Base-by-base conservation (phyloP, 441 rosid genomes). In the Populus hybrid region DNA sequence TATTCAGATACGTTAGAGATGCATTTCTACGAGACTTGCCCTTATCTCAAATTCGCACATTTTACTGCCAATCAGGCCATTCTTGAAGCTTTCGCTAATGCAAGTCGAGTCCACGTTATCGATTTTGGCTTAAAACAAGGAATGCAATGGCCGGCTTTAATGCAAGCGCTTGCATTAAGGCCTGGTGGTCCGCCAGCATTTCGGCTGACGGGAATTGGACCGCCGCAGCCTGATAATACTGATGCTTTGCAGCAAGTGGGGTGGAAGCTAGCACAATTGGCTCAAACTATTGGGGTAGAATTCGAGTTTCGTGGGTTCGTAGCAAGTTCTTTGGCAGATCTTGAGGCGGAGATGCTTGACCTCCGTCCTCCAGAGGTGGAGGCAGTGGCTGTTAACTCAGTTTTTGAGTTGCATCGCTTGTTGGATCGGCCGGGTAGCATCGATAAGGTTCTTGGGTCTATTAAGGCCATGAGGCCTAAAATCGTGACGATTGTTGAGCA, bases 141-240 rank as follows among this genome's bases (percentile, higher is more conserved):
- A 7, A 88, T 92, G 86, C 98, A 93, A 69, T 93, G 99, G 99
- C 99, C 97, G 0, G 95, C 94, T 2, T 84, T 92, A 23, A 89
- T 92, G 91, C 92, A 91, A 61, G 95, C 97, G 21, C 78, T 95
- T 3, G 99, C 99, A 20, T 36, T 83, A 63, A 75, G 99, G 28
- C 92, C 88, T 5, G 98, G 95, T 2, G 98, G 99, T n/a, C 93
- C 99, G 11, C 99, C 98, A 0, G 69, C 84, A 12, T 95, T 95
- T 72, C 88, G 98, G 50, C 82, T 95, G 71, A 95, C 97, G 10
- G 97, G 96, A 6, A 89, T 92, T 2, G 97, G 97, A 2, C 97
- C 93, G 0, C 97, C 95, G 18, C 83, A 88, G 28, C 85, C 88
- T 0, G 89, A 95, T 69, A 87, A 91, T 66, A 74, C 88, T 0